Evolutionary conservation across 169 alveolate genomes (phyloP), one percentile per base, ranked within the genome.

Genomic region (Cryptosporidium viatorum): DNA sequence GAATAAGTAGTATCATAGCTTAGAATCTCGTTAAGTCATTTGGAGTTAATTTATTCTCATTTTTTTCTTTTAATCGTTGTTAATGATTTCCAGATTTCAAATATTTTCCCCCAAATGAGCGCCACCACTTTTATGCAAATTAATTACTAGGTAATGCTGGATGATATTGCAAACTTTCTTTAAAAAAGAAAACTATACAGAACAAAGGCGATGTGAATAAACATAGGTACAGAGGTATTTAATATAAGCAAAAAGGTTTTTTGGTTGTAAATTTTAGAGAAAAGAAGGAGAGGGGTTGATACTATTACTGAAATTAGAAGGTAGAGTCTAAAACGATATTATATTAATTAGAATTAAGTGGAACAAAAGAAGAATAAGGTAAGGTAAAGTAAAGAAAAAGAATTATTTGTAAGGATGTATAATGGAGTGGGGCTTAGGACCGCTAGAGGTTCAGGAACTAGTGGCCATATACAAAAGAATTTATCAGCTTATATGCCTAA

Each of bases 391-490:
- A 52, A 52, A 23, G 71, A 1, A 33, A n/a, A 23, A 14, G 6
- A 60, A 60, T 14, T 12, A 41, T 60, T 70, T n/a, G 26, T 45
- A 37, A 59, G 55, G 23, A 96, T 96, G 98, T 95, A 93, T 84
- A 94, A 94, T 86, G 97, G 97, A 48, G 95, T 96, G 39, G 98
- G 98, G 33, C 85, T 96, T 51, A 86, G 87, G 39, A 95, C 98
- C 35, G 95, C 96, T 6, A 87, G 97, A 55, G 98, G 98, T 35
- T 93, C 97, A 12, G 98, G 98, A 8, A 96, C 98, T 26, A 94
- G 95, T 60, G 98, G 98, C 3, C 95, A 95, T 71, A 93, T 96
- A 10, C 97, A 96, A 84, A 84, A 95, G 65, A 95, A 93, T 60
- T 69, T 94, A 59, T 92, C 96, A 1, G 93, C 87, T 71, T 91